Base-by-base conservation (phyloP, 441 rosid species). In the Flueggea neowawraea region DNA sequence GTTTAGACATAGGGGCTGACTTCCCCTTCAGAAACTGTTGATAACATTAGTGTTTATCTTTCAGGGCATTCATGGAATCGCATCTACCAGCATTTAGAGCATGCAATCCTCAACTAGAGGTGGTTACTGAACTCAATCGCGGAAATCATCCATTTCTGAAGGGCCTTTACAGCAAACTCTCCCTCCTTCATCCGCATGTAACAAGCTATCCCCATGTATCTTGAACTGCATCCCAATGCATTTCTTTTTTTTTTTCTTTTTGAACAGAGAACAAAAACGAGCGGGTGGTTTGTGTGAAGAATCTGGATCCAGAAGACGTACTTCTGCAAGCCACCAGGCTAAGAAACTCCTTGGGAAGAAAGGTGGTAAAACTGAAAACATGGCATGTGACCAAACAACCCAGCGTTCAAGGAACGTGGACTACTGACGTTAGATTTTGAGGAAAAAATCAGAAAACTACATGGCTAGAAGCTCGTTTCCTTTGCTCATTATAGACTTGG, bases 341-440 rank as follows among this genome's bases (percentile, higher is more conserved):
- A 22, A 85, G 97, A 72, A 89, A 87, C 53, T 75, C 90, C 0
- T 50, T 87, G 63, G 96, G 97, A 56, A 82, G 96, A 73, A 91
- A 91, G 63, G 97, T 91, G 39, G 78, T 87, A 48, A 87, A 89
- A 70, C 73, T 87, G 48, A 84, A 74, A 73, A 91, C 97, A 2
- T 81, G 96, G 62, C 94, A 91, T 66, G 85, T 87, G 14, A 91
- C 96, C 31, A 76, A 77, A 49, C 84, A 86, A 52, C 96, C 92
- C 0, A 87, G 96, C 14, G 96, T 91, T 55, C 99, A 91, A 70
- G 99, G 96, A 62, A 87, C 95, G 0, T 89, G 99, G 99, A 78
- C 90, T 3, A 87, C 99, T 4, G 87, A 68, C 3, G 63, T 82
- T 57, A 78, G 73, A 53, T 80, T 90, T 71, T 90, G 83, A 90